These are phyloP conservation scores for Lantana camara DNA, from an alignment of 257 asterid species.

Conservation along the genomic window DNA sequence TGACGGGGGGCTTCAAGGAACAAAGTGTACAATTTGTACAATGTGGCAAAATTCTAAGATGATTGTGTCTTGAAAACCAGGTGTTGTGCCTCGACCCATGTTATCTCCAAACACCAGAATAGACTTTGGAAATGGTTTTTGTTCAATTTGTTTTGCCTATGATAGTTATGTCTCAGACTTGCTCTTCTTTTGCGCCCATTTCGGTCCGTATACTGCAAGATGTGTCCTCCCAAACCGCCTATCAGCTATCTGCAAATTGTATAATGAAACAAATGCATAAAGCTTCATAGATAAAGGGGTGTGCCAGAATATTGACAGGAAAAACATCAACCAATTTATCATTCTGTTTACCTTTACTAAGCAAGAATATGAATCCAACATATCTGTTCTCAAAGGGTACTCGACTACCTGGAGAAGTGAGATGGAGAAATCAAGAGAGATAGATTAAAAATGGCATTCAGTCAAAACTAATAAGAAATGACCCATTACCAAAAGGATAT, in stretches of 20 bases:
- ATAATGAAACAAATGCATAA: not conserved
- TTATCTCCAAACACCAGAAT: slow-evolving; percentile 23
- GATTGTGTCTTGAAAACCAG: not conserved
- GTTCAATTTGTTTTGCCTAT: slow-evolving; percentile 8
- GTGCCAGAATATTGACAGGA: not conserved
- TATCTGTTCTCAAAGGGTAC: slow-evolving; percentile 83
- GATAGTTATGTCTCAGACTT: slow-evolving; percentile 30
- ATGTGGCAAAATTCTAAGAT: too few species aligned
- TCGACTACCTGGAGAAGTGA: slow-evolving; percentile 70
- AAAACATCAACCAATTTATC: too few species aligned
- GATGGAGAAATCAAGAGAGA: slow-evolving; percentile 2
- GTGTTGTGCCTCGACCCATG: too few species aligned
- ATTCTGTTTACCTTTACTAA: slow-evolving; percentile 64
- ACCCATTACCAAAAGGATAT: too few species aligned
- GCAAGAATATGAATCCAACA: slow-evolving; percentile 80
- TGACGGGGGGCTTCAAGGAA: not conserved
- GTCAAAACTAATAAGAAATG: not conserved
- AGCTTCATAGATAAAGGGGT: not conserved
- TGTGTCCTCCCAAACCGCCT: slow-evolving; percentile 96
- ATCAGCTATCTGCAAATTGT: slow-evolving; percentile 77
- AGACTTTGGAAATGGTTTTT: slow-evolving; percentile 5
- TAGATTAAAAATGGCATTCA: slow-evolving; percentile 3
- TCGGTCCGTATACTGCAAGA: slow-evolving; percentile 93
- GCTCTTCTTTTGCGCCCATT: slow-evolving; percentile 84
- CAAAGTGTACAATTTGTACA: not conserved